A percentile compares a stretch with the other conserved stretches of the same genome.
Evolutionary conservation across 2,329 filamentous ascomycete genomes (phyloP).

Genomic region (Monosporascus sp.): DNA sequence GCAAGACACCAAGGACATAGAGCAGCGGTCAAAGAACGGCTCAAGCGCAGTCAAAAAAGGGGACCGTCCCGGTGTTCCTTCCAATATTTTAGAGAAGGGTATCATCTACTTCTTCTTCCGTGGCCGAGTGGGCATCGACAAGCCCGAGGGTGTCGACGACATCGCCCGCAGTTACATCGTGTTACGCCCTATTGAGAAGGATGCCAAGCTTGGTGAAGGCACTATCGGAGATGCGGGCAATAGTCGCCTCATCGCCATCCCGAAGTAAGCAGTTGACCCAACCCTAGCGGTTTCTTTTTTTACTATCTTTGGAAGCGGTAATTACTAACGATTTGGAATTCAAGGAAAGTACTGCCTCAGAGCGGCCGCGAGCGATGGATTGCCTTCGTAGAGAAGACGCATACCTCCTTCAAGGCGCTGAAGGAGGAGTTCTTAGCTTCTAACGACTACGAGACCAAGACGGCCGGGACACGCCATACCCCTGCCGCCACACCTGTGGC

Average conservation of each 20-base stretch:
- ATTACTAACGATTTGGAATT: not conserved
- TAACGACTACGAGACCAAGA: conserved; percentile 70
- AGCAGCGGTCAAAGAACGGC: conserved; percentile 17
- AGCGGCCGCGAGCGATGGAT: conserved; percentile 67
- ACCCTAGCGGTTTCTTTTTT: not conserved
- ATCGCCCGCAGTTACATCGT: conserved; percentile 76
- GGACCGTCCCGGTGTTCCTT: conserved; percentile 32
- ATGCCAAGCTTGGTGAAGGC: conserved; percentile 58
- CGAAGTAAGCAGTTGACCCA: conserved; percentile 45
- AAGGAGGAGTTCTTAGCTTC: conserved; percentile 65
- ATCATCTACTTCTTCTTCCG: conserved; percentile 90
- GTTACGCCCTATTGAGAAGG: conserved; percentile 64
- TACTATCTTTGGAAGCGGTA: not conserved
- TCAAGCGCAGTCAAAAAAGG: conserved; percentile 23
- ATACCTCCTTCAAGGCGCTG: conserved; percentile 60
- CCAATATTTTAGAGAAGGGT: conserved; percentile 73
- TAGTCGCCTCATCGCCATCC: conserved; percentile 69
- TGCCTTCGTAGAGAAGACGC: conserved; percentile 75
- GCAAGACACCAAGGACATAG: conserved; percentile 16
- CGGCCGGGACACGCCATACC: conserved; percentile 59
- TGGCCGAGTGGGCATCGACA: conserved; percentile 66
- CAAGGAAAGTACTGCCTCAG: conserved; percentile 63
- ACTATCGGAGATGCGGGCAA: conserved; percentile 47
- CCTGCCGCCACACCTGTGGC: conserved; percentile 71
- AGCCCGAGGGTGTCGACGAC: conserved; percentile 64